Base-by-base conservation (phyloP, 108 stramenopile species). In the Fragilariopsis cylindrus region DNA sequence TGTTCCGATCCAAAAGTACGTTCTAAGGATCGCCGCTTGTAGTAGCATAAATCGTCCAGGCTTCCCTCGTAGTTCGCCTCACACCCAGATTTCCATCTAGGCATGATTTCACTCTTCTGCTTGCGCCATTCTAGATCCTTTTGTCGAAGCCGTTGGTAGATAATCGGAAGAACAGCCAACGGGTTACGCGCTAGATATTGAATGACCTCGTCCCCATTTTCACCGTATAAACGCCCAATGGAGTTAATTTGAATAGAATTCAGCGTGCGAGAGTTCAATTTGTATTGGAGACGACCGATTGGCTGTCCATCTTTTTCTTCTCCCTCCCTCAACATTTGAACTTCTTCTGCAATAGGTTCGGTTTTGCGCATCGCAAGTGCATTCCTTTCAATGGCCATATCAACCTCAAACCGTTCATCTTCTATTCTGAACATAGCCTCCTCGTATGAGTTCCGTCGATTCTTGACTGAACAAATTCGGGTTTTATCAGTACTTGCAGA, bases 381-480 rank as follows among this genome's bases (percentile, higher is more conserved):
- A 76, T 97, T 98, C 1, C 93, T 82, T 71, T 98, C 99, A 57
- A 99, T 98, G 43, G 97, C 96, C 95, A 98, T 98, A 78, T 99
- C 99, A 41, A 99, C 90, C 83, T 99, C 99, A 77, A 88, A 97
- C 58, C 92, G 82, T 81, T 96, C 92, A 50, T 96, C 95, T 70
- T 93, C 95, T 18, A 93, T 85, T 60, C 78, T 76, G 56, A 85
- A 87, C 87, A 95, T 76, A 11, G 84, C 83, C 69, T 91, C 92
- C 76, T 96, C 92, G 79, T 93, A 87, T 13, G 82, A 74, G 73
- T 96, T 96, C 15, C 78, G 72, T 45, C 95, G 79, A 19, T 55
- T 58, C 55, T 63, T 66, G 62, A 72, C 58, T 6, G 71, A 53
- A 15, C 62, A 63, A 18, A 71, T 72, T 70, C 77, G 71, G 44